Percentiles rank a stretch among this genome's conserved stretches.
These are phyloP conservation scores for Penicillium sp. DNA, from an alignment of 2,329 filamentous ascomycete species.

Conservation along the genomic window DNA sequence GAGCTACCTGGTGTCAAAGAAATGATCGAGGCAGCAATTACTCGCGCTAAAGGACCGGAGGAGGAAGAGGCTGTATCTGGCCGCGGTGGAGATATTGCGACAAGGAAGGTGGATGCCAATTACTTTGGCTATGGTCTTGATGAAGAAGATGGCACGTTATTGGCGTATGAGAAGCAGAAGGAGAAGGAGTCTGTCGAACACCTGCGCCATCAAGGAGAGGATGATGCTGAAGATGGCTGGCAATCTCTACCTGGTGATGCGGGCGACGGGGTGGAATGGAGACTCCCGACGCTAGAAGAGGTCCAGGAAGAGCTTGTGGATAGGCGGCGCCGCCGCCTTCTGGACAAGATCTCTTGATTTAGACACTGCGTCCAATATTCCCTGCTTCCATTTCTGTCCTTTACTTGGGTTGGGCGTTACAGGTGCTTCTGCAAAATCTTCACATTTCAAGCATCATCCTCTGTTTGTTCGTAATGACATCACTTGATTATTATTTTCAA, in stretches of 20 bases:
- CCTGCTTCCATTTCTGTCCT: constrained; percentile 13
- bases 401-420: constrained; percentile 21
- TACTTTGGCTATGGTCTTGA: constrained; percentile 95
- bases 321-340: constrained; percentile 72
- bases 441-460: constrained; percentile 18
- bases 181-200: constrained; percentile 76
- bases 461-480: constrained; percentile 14
- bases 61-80: constrained; percentile 63
- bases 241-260: constrained; percentile 81
- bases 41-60: constrained; percentile 60
- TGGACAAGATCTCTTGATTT: constrained; percentile 69
- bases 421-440: constrained; percentile 23
- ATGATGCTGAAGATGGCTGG: constrained; percentile 67
- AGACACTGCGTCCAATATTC: not conserved
- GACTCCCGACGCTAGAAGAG: constrained; percentile 79
- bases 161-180: constrained; percentile 78
- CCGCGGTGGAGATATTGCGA: constrained; percentile 42
- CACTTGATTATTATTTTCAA: constrained; percentile 6
- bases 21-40: constrained; percentile 77
- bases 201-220: constrained; percentile 59
- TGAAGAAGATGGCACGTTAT: constrained; percentile 79
- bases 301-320: constrained; percentile 94
- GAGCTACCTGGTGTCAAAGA: constrained; percentile 96
- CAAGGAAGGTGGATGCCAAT: constrained; percentile 77
- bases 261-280: constrained; percentile 80